These are phyloP conservation scores for Solanum sejunctum DNA, from an alignment of 257 asterid genomes.

Conservation along the genomic window DNA sequence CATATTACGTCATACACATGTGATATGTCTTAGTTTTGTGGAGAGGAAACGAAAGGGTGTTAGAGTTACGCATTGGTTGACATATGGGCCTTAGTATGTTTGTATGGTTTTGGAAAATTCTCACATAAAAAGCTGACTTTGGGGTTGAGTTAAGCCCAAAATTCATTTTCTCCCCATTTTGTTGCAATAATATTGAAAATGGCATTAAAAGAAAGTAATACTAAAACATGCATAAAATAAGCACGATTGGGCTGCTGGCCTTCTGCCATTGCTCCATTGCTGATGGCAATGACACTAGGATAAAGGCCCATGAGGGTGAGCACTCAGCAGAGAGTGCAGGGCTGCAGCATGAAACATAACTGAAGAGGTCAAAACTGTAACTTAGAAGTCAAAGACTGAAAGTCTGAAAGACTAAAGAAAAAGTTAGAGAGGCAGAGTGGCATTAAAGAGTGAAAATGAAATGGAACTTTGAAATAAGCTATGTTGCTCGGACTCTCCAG, in stretches of 20 bases:
- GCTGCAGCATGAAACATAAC: background rate
- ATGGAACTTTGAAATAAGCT: background rate
- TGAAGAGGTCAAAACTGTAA: background rate
- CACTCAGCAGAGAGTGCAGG: background rate
- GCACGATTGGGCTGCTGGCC: background rate
- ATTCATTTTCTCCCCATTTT: background rate
- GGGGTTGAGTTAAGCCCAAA: background rate
- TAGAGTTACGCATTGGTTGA: background rate
- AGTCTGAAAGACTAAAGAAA: background rate
- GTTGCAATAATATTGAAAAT: background rate
- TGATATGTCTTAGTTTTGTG: background rate
- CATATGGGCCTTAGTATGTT: background rate
- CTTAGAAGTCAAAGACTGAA: background rate
- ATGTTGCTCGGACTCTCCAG: no score
- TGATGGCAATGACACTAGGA: background rate
- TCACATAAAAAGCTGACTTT: background rate
- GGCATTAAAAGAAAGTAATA: background rate
- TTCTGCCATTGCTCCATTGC: background rate
- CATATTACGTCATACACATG: background rate
- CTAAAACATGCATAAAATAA: background rate
- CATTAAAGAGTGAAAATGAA: background rate
- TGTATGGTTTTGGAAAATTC: background rate
- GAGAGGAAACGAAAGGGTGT: background rate
- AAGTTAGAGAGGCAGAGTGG: background rate
- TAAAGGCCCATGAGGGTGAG: background rate